Evolutionary conservation across 83 land plant species (phyloP).

Genomic region (Picea abies): DNA sequence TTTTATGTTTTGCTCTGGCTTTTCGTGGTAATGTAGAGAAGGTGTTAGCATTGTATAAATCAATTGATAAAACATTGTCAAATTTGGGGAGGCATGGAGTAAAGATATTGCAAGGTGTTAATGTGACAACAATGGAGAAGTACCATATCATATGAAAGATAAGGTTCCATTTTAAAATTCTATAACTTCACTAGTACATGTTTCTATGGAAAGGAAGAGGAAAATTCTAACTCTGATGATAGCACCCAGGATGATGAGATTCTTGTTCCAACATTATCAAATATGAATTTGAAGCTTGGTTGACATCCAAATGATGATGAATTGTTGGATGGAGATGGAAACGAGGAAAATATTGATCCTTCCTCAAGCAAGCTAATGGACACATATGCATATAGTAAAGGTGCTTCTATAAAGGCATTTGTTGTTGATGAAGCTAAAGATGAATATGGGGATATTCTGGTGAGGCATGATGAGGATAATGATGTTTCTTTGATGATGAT

Average conservation of each 20-base stretch:
- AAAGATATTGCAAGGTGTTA: too few relatives aligned
- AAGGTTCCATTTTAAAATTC: too few relatives aligned
- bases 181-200: too few relatives aligned
- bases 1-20: too few relatives aligned
- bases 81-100: too few relatives aligned
- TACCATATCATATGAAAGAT: too few relatives aligned
- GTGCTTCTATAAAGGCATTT: conserved; percentile 65
- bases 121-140: too few relatives aligned
- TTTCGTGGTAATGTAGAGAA: too few relatives aligned
- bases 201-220: conserved; percentile 13
- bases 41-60: too few relatives aligned
- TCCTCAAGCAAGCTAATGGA: conserved; percentile 4
- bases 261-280: conserved; percentile 33
- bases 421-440: conserved; percentile 82
- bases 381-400: conserved; percentile 27
- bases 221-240: conserved; percentile 11
- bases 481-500: conserved; percentile 32
- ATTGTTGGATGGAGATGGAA: conserved; percentile 35
- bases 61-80: too few relatives aligned
- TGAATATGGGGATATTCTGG: conserved; percentile 27
- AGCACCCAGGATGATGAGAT: conserved; percentile 28
- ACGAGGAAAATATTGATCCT: conserved; percentile 64
- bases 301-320: conserved; percentile 10
- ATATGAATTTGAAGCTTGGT: conserved; percentile 27
- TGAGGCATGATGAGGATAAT: conserved; percentile 65